Evolutionary conservation across 441 rosid species (phyloP).

Genomic region (Pelargonium australe): DNA sequence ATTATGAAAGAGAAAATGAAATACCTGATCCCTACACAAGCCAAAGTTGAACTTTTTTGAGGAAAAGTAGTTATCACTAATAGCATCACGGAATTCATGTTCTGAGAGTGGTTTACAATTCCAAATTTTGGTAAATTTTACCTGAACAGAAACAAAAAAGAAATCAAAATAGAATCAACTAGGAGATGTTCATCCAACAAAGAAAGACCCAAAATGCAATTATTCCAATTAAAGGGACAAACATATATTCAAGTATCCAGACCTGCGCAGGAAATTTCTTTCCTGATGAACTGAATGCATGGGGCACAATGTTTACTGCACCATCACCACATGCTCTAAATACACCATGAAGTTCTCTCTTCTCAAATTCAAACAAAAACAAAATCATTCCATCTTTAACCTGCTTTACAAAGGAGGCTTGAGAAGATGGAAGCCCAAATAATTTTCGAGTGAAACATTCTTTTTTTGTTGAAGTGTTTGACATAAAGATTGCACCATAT

Average conservation of each 20-base stretch:
- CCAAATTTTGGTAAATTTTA: constrained; percentile 43
- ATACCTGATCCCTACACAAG: constrained; percentile 53
- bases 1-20: constrained; percentile 11
- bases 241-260: not conserved
- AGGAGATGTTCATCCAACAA: not conserved
- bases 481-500: constrained; percentile 67
- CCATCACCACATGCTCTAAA: constrained; percentile 54
- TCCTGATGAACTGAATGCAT: constrained; percentile 42
- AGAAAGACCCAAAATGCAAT: not conserved
- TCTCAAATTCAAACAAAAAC: constrained; percentile 60
- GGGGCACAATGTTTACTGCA: constrained; percentile 47
- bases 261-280: constrained; percentile 68
- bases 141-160: constrained; percentile 26
- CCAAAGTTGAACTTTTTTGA: constrained; percentile 57
- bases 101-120: constrained; percentile 48
- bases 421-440: constrained; percentile 48
- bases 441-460: constrained; percentile 41
- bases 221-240: constrained; percentile 1
- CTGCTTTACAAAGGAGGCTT: constrained; percentile 40
- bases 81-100: constrained; percentile 44
- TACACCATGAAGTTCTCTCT: constrained; percentile 54
- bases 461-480: constrained; percentile 32
- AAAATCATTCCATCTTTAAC: constrained; percentile 61
- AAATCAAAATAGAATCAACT: not conserved
- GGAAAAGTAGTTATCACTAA: constrained; percentile 51